Percentiles rank a stretch among this genome's conserved stretches.
Evolutionary conservation across 805 yeast genomes (phyloP).

Genomic region (Ogataea paraovalis): DNA sequence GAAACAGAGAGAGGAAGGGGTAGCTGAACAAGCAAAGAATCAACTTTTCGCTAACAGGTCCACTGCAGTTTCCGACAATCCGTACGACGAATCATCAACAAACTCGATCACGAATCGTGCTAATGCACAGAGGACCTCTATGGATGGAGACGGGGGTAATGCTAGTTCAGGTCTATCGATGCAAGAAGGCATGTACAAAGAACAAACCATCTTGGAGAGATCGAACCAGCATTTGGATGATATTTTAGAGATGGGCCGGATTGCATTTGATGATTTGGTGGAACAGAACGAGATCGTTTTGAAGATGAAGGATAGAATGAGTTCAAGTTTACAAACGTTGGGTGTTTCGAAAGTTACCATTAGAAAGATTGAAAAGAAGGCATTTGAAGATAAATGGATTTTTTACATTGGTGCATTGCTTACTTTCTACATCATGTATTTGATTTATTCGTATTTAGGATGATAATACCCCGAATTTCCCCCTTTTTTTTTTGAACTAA

Average conservation of each 20-base stretch:
- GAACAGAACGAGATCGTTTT: constrained; percentile 75
- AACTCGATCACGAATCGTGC: constrained; percentile 20
- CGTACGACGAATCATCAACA: constrained; percentile 34
- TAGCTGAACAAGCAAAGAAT: constrained; percentile 43
- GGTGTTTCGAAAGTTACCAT: constrained; percentile 88
- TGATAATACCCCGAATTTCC: constrained; percentile 19
- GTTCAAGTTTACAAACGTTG: constrained; percentile 67
- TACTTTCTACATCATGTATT: constrained; percentile 63
- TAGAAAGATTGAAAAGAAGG: constrained; percentile 70
- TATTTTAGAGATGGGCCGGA: constrained; percentile 83
- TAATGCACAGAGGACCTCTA: constrained; percentile 3
- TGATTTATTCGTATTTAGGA: constrained; percentile 61
- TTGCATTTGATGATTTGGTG: constrained; percentile 78
- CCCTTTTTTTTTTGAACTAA: background rate
- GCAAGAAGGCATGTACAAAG: constrained; percentile 67
- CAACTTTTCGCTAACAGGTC: constrained; percentile 41
- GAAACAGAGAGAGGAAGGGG: constrained; percentile 48
- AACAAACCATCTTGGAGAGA: constrained; percentile 55
- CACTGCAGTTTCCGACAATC: constrained; percentile 40
- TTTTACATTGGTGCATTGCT: constrained; percentile 72
- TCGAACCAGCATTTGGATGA: constrained; percentile 85
- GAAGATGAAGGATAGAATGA: constrained; percentile 58
- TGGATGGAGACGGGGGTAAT: constrained; percentile 2
- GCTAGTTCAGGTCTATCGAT: constrained; percentile 31
- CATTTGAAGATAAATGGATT: constrained; percentile 79